Base-by-base conservation (phyloP, 1,284 basidiomycete genomes). In the Ceratobasidium sp. region DNA sequence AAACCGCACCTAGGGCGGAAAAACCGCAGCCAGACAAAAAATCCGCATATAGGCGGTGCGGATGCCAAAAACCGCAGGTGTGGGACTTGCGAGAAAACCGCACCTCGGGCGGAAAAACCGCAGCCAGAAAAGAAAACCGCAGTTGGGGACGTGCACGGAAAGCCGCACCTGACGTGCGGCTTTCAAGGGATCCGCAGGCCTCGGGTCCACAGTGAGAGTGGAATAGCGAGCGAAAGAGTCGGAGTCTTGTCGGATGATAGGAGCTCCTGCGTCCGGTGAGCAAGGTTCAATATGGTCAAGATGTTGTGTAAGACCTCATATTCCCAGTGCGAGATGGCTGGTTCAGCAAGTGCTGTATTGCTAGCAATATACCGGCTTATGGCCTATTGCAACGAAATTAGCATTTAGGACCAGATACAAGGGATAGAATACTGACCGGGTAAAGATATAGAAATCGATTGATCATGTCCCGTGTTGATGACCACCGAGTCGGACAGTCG, bases 191-290 rank as follows among this genome's bases (percentile, higher is more conserved):
- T n/a, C n/a, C n/a, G n/a, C n/a, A n/a, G n/a, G n/a, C n/a, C n/a
- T n/a, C n/a, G n/a, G n/a, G n/a, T n/a, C n/a, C n/a, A n/a, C n/a
- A n/a, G n/a, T n/a, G n/a, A n/a, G n/a, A n/a, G n/a, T n/a, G 66
- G 78, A 4, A 79, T 16, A 0, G 64, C 79, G 12, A 57, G 48
- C 0, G 64, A 27, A 12, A 79, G 55, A 33, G 79, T 78, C 8
- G 79, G 79, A 5, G 78, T 78, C 10, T 33, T 27, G 41, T 79
- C 79, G 5, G 73, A 70, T 10, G 79, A 79, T 7, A 79, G n/a
- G n/a, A 74, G 59, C 52, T 78, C 41, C 50, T 79, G 79, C 10
- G 55, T 66, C 3, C 27, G 16, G 59, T 79, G 73, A 6, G 78
- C 65, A 1, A 69, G n/a, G 38, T 57, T 27, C 1, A 79, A 44